Base-by-base conservation (phyloP, 331 rosid species). In the Stylosanthes scabra region DNA sequence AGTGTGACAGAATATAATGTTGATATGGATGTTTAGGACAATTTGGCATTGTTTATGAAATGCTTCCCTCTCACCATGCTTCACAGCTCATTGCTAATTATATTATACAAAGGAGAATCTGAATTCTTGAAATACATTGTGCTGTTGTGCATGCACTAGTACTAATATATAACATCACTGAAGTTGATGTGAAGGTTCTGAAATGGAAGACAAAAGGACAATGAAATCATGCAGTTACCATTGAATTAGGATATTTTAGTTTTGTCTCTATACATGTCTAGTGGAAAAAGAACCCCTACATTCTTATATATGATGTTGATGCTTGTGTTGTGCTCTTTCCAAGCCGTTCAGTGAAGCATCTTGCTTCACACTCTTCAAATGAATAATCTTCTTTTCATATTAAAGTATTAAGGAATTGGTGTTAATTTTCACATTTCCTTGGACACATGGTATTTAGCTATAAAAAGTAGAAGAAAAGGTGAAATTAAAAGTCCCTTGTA, bases 1-100 rank as follows among this genome's bases (percentile, higher is more conserved):
- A 62, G 78, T 78, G 71, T 80, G 74, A 40, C 9, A 47, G 74
- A 74, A 68, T 73, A 51, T 67, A 47, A 61, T 76, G 15, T 58
- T 54, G 59, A 52, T 67, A 61, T 59, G 39, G 52, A 51, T 45
- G 40, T 44, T 65, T 50, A 20, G 34, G 72, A 57, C 68, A 71
- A 2, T 27, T 52, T 66, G 68, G 68, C 44, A 3, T 11, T 62
- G 76, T 77, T 59, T 54, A 42, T 42, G 65, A 61, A 69, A 4
- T 77, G 76, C 70, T 69, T 70, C 59, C 70, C 34, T 29, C 28
- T 11, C 20, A 60, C 65, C 64, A 42, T 68, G 75, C 64, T 68
- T 70, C 67, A 42, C 59, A 69, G 51, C 81, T 77, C 71, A 69
- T 63, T 52, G 63, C 44, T 28, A 78, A 63, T 71, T 45, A 54